Conservation (phyloP, 139 green algal species). For the Chlamydomonas schloesseri region DNA sequence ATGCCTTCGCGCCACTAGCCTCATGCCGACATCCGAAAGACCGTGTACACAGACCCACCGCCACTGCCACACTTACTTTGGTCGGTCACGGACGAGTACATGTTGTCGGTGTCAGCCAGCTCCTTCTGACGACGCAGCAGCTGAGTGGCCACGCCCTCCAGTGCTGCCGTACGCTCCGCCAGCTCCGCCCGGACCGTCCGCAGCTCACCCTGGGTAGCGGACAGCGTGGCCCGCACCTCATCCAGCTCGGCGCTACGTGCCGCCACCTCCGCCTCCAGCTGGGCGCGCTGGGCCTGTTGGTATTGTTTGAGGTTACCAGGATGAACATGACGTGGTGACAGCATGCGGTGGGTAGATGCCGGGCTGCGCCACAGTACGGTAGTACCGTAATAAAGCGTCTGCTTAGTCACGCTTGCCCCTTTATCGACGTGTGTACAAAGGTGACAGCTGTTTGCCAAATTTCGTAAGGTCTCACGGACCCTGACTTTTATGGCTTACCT, state of each 20-base stretch:
- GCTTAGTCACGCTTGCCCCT: too few relatives aligned
- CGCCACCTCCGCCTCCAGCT: conserved; percentile 27
- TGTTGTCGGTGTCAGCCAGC: conserved; percentile 31
- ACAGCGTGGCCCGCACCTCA: neutral
- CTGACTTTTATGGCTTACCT: too few relatives aligned
- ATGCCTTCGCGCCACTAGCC: too few relatives aligned
- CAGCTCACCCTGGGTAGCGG: neutral
- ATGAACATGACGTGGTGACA: too few relatives aligned
- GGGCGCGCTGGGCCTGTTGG: conserved; percentile 15
- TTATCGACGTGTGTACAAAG: too few relatives aligned
- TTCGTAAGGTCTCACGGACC: too few relatives aligned
- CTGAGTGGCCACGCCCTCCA: conserved; percentile 36
- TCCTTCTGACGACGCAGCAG: conserved; percentile 43
- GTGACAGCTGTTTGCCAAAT: too few relatives aligned
- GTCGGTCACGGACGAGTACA: conserved; percentile 14
- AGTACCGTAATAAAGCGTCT: too few relatives aligned
- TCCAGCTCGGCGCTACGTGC: conserved; percentile 40
- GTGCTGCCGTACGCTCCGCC: conserved; percentile 6
- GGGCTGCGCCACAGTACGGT: too few relatives aligned
- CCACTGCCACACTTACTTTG: conserved; percentile 37
- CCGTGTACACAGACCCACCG: too few relatives aligned
- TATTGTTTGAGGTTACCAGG: neutral
- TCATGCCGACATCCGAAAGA: too few relatives aligned
- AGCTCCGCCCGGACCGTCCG: conserved; percentile 26
- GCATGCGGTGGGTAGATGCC: too few relatives aligned